These are phyloP conservation scores for Rhododendron vialii DNA, from an alignment of 148 eudicot genomes.

Conservation along the genomic window DNA sequence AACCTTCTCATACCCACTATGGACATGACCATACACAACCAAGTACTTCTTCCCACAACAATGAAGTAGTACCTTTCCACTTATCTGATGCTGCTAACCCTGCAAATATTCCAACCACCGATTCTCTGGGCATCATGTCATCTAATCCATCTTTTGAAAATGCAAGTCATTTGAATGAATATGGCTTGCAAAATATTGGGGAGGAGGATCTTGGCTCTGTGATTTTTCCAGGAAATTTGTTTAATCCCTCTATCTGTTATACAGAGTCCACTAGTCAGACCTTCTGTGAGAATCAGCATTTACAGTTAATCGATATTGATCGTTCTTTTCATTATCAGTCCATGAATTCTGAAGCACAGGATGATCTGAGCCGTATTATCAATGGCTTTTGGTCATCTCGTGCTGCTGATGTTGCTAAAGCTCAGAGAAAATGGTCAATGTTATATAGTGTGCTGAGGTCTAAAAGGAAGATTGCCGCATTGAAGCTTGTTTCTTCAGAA, in stretches of 20 bases:
- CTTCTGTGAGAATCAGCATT: neutral
- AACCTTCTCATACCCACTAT: conserved; percentile 9
- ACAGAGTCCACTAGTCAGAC: neutral
- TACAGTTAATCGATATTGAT: neutral
- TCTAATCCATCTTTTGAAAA: conserved; percentile 42
- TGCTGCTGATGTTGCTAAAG: neutral
- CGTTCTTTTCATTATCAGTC: neutral
- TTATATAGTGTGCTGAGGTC: neutral
- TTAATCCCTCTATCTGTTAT: neutral
- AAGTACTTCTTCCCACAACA: conserved; percentile 7
- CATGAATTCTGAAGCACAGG: neutral
- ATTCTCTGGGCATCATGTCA: conserved; percentile 43
- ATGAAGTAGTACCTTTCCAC: neutral
- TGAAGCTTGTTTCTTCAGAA: neutral
- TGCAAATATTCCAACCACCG: neutral
- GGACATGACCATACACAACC: conserved; percentile 27
- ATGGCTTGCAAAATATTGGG: conserved; percentile 30
- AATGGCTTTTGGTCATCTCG: neutral
- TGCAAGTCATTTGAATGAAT: conserved; percentile 41
- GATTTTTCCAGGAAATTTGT: neutral
- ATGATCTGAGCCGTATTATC: neutral
- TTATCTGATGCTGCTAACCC: neutral
- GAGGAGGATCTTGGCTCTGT: conserved; percentile 19
- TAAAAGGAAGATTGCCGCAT: neutral
- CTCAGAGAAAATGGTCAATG: conserved; percentile 1